These are phyloP conservation scores for Albugo laibachii DNA, from an alignment of 352 stramenopile genomes.

Conservation along the genomic window DNA sequence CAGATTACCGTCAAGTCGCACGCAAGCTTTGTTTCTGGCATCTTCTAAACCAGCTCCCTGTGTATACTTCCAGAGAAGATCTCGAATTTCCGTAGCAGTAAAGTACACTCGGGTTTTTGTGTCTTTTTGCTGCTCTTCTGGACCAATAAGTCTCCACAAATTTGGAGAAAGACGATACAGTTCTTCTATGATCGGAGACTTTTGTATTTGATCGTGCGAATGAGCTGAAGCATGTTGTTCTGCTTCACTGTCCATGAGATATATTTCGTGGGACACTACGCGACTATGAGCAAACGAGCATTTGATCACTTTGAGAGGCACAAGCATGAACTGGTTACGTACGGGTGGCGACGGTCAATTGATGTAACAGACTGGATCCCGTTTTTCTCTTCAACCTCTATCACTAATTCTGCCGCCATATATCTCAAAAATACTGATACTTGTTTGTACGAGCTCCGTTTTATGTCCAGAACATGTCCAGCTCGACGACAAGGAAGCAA, in stretches of 20 bases:
- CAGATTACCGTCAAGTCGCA: conserved; percentile 34
- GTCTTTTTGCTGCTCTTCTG: not conserved
- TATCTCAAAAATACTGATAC: conserved; percentile 43
- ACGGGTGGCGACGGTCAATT: conserved; percentile 45
- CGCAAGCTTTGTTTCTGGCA: conserved; percentile 35
- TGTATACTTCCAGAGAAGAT: conserved; percentile 40
- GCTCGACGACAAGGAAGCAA: conserved; percentile 38
- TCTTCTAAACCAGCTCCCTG: conserved; percentile 33
- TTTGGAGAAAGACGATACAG: conserved; percentile 4
- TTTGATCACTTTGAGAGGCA: not conserved
- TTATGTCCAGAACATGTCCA: conserved; percentile 38
- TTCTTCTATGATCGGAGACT: conserved; percentile 27
- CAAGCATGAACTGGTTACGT: conserved; percentile 11
- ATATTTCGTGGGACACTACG: not conserved
- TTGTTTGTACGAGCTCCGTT: conserved; percentile 70
- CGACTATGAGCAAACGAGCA: not conserved
- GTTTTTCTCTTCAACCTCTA: conserved; percentile 40
- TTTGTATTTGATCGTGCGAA: conserved; percentile 25
- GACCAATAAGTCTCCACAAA: not conserved
- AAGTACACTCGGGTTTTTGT: conserved; percentile 31
- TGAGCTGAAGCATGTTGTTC: conserved; percentile 35
- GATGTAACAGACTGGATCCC: conserved; percentile 61
- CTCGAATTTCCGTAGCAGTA: conserved; percentile 23
- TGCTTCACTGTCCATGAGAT: not conserved
- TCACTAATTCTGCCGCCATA: conserved; percentile 32